Evolutionary conservation across 306 rosid species (phyloP), one percentile per base, ranked within the genome.

Genomic region (Cicer bijugum): DNA sequence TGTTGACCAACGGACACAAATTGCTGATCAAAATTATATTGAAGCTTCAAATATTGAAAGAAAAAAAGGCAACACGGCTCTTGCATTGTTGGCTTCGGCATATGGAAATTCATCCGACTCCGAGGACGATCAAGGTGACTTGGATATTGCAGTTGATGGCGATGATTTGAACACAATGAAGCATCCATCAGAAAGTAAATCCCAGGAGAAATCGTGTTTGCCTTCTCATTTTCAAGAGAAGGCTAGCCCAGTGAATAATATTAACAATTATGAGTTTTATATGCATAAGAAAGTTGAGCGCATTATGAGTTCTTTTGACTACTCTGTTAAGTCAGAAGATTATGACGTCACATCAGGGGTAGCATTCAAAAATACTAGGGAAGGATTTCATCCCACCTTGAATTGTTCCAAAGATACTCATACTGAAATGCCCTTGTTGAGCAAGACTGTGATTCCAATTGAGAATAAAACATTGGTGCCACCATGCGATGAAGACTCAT

Each of bases 51-150:
- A 73, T 76, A 45, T 73, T 69, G 88, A 77, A 72, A 76, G 58
- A 63, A 61, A 43, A 9, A 77, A 82, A 28, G 80, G 74, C 57
- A 79, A 74, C 71, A 83, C 91, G 35, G 94, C 94, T 65, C 94
- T 91, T 76, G 88, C 86, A 68, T 83, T 89, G 64, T 81, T 91
- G 66, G 94, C 94, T 60, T 77, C 86, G 68, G 79, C 84, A 61
- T 91, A 91, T 78, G 90, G 97, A 75, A 79, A 84, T 76, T 85
- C 91, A 12, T 91, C 97, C 7, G 94, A 91, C 80, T 85, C 86
- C 6, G 97, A 91, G 75, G 92, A 88, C 46, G 92, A 89, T 71
- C 86, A 80, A 74, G 76, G 39, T 70, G 86, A 80, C 56, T 77
- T 65, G 38, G 83, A 85, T 79, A 75, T 37, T 75, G 71, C 75